These are phyloP conservation scores for Pleurotus sapidus DNA, from an alignment of 768 basidiomycete genomes.

Conservation along the genomic window DNA sequence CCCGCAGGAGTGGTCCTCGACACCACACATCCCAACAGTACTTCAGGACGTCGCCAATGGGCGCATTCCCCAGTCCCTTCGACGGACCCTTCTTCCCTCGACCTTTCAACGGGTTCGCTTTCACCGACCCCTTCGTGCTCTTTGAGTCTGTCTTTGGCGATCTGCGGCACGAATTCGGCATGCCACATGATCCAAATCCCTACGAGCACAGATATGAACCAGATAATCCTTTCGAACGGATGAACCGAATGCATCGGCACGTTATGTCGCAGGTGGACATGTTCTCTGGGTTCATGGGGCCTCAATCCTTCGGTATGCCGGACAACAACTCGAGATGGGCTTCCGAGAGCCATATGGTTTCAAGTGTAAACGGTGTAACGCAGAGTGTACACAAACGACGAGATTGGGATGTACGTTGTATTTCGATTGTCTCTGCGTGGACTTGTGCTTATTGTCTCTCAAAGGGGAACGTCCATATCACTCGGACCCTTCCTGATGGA, in stretches of 20 bases:
- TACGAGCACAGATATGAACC: constrained; percentile 19
- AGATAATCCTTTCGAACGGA: constrained; percentile 30
- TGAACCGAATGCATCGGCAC: constrained; percentile 29
- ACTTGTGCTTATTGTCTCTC: not conserved
- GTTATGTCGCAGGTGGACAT: constrained; percentile 29
- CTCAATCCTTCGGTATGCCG: constrained; percentile 16
- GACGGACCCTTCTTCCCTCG: constrained; percentile 39
- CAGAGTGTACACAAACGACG: constrained; percentile 51
- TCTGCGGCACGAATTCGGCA: constrained; percentile 26
- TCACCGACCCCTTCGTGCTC: constrained; percentile 74
- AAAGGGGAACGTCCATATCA: constrained; percentile 76
- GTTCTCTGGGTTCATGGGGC: constrained; percentile 19
- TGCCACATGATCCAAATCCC: constrained; percentile 19
- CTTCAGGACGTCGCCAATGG: constrained; percentile 10
- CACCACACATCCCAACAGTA: constrained; percentile 19
- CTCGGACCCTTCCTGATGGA: constrained; percentile 64
- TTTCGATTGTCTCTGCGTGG: constrained; percentile 1
- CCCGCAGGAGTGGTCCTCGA: constrained; percentile 17
- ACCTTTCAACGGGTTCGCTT: constrained; percentile 37
- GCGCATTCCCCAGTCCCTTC: constrained; percentile 30
- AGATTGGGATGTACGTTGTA: constrained; percentile 54
- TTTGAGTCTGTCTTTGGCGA: constrained; percentile 73
- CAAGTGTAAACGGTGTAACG: constrained; percentile 66
- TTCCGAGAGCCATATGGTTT: constrained; percentile 54
- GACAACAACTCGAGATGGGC: constrained; percentile 35